Conservation (phyloP, 2,329 filamentous ascomycete species). For the Juglanconis oblonga region DNA sequence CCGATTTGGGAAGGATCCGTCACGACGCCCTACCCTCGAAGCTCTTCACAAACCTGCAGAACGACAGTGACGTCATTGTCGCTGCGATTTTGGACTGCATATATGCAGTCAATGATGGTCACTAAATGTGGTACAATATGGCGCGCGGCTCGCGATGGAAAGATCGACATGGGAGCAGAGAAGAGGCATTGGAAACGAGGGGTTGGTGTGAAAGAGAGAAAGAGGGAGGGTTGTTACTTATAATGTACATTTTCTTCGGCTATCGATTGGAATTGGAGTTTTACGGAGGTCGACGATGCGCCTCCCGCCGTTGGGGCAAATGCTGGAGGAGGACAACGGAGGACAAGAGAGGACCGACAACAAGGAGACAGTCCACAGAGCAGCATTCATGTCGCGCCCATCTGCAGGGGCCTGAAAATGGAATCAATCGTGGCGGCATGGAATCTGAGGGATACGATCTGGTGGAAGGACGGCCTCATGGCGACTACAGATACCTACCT, state of each 20-base stretch:
- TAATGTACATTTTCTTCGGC: slow-evolving; percentile 17
- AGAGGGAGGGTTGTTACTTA: neutral
- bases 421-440: neutral
- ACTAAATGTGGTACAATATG: neutral
- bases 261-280: slow-evolving; percentile 15
- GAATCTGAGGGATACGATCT: neutral
- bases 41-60: neutral
- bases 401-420: neutral
- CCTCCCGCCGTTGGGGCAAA: neutral
- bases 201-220: neutral
- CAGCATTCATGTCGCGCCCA: neutral
- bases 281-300: neutral
- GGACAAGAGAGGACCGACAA: neutral
- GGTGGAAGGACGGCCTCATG: neutral
- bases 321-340: neutral
- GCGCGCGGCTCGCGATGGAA: neutral
- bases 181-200: slow-evolving; percentile 7
- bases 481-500: neutral
- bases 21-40: neutral
- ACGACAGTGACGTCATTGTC: neutral
- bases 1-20: neutral
- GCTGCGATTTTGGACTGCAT: neutral
- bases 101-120: neutral
- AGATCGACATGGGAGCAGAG: neutral
- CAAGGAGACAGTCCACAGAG: neutral